Percentiles rank a stretch among this genome's conserved stretches.
phyloP scores from a whole-genome alignment of 495 filamentous ascomycete species.

The Patellaria atrata region DNA sequence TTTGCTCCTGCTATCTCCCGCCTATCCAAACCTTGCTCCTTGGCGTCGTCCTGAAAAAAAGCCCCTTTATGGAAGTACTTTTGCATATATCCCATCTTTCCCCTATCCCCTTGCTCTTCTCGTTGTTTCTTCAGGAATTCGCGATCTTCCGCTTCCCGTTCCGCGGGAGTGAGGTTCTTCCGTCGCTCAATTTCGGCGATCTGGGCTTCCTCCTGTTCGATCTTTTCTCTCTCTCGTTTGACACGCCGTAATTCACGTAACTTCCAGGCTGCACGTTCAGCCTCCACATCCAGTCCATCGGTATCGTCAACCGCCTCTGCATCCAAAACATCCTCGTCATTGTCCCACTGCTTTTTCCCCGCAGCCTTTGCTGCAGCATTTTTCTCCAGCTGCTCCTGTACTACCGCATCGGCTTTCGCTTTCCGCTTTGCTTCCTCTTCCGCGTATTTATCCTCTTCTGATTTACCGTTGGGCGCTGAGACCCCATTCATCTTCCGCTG shows the following conservation, averaged over 20 bases:
- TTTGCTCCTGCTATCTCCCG: conserved; percentile 67
- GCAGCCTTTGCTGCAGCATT: conserved; percentile 59
- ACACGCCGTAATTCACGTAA: conserved; percentile 79
- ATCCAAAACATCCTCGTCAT: conserved; percentile 51
- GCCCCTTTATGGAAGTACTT: conserved; percentile 96
- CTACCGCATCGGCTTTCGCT: conserved; percentile 56
- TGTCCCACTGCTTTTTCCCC: conserved; percentile 75
- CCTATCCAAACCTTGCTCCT: conserved; percentile 54
- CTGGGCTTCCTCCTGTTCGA: conserved; percentile 74
- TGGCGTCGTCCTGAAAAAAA: conserved; percentile 74
- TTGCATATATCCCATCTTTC: conserved; percentile 84
- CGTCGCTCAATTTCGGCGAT: conserved; percentile 80
- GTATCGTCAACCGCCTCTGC: conserved; percentile 63
- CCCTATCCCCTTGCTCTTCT: conserved; percentile 72
- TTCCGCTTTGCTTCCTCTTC: conserved; percentile 49
- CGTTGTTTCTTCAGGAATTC: conserved; percentile 63
- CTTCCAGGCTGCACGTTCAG: conserved; percentile 87
- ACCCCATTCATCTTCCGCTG: conserved; percentile 37
- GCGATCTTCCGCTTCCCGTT: conserved; percentile 75
- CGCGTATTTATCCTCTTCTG: conserved; percentile 33
- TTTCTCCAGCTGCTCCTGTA: conserved; percentile 78
- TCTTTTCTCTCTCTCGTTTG: conserved; percentile 68
- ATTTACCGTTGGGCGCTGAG: conserved; percentile 9
- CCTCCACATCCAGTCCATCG: conserved; percentile 75
- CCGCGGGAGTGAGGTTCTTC: conserved; percentile 71